A percentile compares a stretch with the other conserved stretches of the same genome.
phyloP scores from a whole-genome alignment of 2,329 filamentous ascomycete genomes.

The Phaeophleospora eucalypticola region DNA sequence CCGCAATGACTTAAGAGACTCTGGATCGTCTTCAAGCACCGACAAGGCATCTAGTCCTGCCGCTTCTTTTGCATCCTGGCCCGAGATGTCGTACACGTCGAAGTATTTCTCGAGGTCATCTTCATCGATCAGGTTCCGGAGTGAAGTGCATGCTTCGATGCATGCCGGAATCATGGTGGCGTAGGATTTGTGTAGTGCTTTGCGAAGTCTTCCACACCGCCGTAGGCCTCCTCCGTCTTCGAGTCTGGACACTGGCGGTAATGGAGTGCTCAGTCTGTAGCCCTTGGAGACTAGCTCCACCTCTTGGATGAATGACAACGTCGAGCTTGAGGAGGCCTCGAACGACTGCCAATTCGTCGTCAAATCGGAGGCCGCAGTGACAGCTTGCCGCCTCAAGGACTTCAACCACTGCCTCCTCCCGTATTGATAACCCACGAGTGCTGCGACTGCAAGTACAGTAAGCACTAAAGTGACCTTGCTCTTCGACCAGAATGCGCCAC shows the following conservation, averaged over 20 bases:
- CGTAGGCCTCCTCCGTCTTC: conserved; percentile 70
- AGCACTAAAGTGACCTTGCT: conserved; percentile 48
- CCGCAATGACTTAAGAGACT: conserved; percentile 74
- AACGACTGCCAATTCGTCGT: conserved; percentile 74
- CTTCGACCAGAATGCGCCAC: conserved; percentile 52
- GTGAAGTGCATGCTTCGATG: conserved; percentile 61
- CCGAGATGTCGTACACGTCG: conserved; percentile 57
- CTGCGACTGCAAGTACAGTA: conserved; percentile 50
- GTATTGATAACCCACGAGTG: conserved; percentile 64
- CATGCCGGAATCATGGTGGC: conserved; percentile 67
- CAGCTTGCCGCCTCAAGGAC: conserved; percentile 68
- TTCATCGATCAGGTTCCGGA: conserved; percentile 72
- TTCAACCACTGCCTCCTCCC: conserved; percentile 77
- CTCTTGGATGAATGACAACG: conserved; percentile 81
- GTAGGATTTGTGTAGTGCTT: conserved; percentile 67
- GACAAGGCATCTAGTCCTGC: conserved; percentile 48
- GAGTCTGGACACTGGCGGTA: conserved; percentile 87
- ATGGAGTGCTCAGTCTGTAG: conserved; percentile 80
- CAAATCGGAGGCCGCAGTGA: conserved; percentile 64
- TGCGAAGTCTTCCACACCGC: conserved; percentile 75
- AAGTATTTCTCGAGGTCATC: conserved; percentile 87
- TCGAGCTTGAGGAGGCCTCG: conserved; percentile 70
- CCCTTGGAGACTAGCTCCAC: conserved; percentile 92
- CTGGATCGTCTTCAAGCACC: conserved; percentile 67
- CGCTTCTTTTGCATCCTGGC: conserved; percentile 45